A percentile compares a stretch with the other conserved stretches of the same genome.
Evolutionary conservation across 257 asterid species (phyloP).

Genomic region (Galeopsis tetrahit): DNA sequence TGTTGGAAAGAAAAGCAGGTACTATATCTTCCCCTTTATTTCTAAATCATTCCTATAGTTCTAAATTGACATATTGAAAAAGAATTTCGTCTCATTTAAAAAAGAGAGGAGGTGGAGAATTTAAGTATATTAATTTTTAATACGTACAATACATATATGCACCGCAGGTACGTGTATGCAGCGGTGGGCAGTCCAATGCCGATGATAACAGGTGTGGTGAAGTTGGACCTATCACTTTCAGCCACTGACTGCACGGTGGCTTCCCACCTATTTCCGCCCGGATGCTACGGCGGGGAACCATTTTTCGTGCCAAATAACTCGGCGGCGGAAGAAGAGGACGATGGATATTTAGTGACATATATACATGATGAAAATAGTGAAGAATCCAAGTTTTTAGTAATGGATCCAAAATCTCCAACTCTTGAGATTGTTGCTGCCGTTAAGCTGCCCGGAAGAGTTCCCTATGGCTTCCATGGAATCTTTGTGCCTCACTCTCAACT

Average conservation of each 20-base stretch:
- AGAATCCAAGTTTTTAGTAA: constrained; percentile 64
- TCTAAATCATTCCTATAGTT: too few relatives aligned
- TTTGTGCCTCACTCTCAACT: constrained; percentile 53
- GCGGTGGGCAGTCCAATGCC: constrained; percentile 42
- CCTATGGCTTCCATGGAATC: constrained; percentile 80
- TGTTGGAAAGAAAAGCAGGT: constrained; percentile 58
- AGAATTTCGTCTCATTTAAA: too few relatives aligned
- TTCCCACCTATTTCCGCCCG: constrained; percentile 37
- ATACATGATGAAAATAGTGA: constrained; percentile 58
- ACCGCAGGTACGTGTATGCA: constrained; percentile 50
- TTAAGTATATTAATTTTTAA: too few relatives aligned
- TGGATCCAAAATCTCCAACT: constrained; percentile 78
- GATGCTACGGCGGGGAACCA: constrained; percentile 52
- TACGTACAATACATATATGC: too few relatives aligned
- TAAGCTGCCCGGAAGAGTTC: constrained; percentile 68
- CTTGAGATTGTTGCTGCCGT: constrained; percentile 74
- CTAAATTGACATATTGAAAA: too few relatives aligned
- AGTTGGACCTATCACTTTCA: constrained; percentile 46
- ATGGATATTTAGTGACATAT: constrained; percentile 68
- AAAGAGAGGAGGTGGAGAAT: too few relatives aligned
- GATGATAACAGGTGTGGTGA: constrained; percentile 45
- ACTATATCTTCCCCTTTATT: too few relatives aligned
- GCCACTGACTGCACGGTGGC: constrained; percentile 43
- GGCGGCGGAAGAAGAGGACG: constrained; percentile 59
- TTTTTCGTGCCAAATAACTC: constrained; percentile 48